Evolutionary conservation across 305 asterid genomes (phyloP).

Genomic region (Fraxinus ornus): DNA sequence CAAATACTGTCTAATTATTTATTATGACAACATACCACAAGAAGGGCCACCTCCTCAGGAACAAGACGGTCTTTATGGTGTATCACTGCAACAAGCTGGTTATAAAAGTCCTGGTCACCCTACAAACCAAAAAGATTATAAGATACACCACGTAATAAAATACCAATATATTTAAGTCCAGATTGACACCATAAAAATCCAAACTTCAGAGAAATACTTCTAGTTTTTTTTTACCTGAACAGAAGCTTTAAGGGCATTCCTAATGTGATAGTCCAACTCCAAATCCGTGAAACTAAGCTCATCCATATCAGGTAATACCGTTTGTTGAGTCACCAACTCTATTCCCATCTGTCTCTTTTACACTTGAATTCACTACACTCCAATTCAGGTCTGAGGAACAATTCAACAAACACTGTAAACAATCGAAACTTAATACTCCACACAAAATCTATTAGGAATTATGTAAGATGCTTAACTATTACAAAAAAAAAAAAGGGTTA

Average conservation of each 20-base stretch:
- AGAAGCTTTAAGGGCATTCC: constrained; percentile 60
- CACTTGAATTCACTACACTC: not conserved
- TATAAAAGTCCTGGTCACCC: constrained; percentile 62
- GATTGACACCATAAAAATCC: not conserved
- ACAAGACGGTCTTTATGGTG: constrained; percentile 42
- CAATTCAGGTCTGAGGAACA: not conserved
- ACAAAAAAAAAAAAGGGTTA: not conserved
- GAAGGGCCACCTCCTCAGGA: constrained; percentile 71
- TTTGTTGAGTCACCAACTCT: not conserved
- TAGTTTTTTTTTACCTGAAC: constrained; percentile 43
- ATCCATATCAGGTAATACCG: not conserved
- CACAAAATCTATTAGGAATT: not conserved
- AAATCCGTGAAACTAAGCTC: constrained; percentile 51
- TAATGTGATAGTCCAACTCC: constrained; percentile 55
- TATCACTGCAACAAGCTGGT: constrained; percentile 62
- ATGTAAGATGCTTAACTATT: not conserved
- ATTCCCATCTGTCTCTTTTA: not conserved
- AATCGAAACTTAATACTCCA: not conserved
- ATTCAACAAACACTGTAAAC: not conserved
- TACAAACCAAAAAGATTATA: constrained; percentile 22
- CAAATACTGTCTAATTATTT: not conserved
- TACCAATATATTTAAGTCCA: not conserved
- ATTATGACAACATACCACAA: constrained; percentile 59
- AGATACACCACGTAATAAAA: not conserved
- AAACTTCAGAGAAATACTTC: constrained; percentile 3